Base-by-base conservation (phyloP, 352 stramenopile genomes). In the Phytophthora pini region DNA sequence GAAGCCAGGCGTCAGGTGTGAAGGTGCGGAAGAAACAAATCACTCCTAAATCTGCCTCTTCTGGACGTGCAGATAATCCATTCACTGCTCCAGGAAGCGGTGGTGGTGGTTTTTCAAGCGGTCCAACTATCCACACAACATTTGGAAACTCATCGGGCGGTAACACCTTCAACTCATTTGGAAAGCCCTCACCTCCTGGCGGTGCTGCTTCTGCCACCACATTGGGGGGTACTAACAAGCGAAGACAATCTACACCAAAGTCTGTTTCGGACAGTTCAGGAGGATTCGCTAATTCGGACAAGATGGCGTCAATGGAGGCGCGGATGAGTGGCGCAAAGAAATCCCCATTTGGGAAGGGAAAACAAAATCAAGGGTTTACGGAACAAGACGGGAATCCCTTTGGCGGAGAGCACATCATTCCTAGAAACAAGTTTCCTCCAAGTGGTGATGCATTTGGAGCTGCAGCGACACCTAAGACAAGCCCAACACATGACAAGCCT, bases 301-400 rank as follows among this genome's bases (percentile, higher is more conserved):
- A 70, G 32, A 52, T 61, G 43, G 26, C 34, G 10, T 59, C 56
- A 3, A 56, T 85, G 54, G 74, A 83, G 36, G 56, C 55, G 17
- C 74, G 63, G 56, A 72, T 76, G 64, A 60, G 44, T 52, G 69
- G 71, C 20, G 10, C 45, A 10, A 80, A 72, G 47, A 82, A 72
- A 51, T 59, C 63, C 29, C 47, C 56, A 5, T 65, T 68, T 7
- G 43, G 34, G 2, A 68, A 78, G 13, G 55, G 46, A 11, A 79
- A 80, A 31, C 57, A 31, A 36, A 10, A 13, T 48, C 51, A 68
- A 64, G 56, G 44, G 31, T 65, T 65, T 51, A 34, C 36, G 15
- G 58, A 68, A 17, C 24, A 58, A 17, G 50, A 61, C 2, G 17
- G 26, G 17, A 59, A 65, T 31, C 39, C 48, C 24, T 72, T 72